phyloP scores from a whole-genome alignment of 257 asterid species.

The Solanum microdontum region DNA sequence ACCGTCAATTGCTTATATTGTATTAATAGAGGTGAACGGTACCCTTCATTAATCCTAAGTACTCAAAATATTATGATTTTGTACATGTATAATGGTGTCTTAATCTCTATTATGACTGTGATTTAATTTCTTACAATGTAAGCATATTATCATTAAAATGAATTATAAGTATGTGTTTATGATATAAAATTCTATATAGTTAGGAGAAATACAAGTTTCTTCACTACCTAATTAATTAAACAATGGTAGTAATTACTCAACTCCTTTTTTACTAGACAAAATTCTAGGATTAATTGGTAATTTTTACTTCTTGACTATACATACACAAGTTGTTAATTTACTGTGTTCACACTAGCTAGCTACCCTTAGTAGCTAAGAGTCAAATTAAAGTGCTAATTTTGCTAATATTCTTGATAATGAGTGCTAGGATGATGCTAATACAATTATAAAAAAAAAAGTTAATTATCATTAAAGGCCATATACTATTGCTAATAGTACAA shows the following conservation, averaged over 20 bases:
- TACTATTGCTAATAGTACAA: conserved; percentile 37
- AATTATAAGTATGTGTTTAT: neutral
- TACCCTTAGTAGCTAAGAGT: conserved; percentile 22
- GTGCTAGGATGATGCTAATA: conserved; percentile 22
- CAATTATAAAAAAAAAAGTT: conserved; percentile 7
- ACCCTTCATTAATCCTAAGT: neutral
- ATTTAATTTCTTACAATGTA: neutral
- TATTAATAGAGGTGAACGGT: neutral
- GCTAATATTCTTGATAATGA: conserved; percentile 32
- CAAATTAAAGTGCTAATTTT: conserved; percentile 20
- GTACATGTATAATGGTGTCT: neutral
- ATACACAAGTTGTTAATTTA: conserved; percentile 2
- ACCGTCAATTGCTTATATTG: neutral
- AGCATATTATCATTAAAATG: neutral
- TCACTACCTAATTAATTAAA: neutral
- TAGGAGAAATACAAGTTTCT: neutral
- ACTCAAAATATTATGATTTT: neutral
- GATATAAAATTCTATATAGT: neutral
- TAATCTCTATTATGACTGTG: neutral
- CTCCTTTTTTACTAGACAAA: neutral
- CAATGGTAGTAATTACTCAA: neutral
- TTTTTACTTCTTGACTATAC: neutral
- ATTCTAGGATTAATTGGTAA: neutral
- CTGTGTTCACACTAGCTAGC: conserved; percentile 19
- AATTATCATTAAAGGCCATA: conserved; percentile 3